Base-by-base conservation (phyloP, 805 yeast species). In the Ogataea henricii region DNA sequence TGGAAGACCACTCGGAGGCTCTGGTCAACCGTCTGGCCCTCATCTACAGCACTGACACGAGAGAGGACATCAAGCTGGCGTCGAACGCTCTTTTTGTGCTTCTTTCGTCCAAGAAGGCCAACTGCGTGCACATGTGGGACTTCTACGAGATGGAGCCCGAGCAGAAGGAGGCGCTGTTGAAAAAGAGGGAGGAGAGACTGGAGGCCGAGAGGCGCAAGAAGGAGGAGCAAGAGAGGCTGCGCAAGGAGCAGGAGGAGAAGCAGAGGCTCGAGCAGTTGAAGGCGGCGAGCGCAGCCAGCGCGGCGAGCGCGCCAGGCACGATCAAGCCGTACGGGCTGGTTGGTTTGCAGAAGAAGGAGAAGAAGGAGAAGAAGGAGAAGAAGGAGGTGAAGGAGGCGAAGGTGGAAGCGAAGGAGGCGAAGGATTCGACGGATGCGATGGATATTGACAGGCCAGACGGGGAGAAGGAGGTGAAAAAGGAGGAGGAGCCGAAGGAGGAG, bases 21-120 rank as follows among this genome's bases (percentile, higher is more conserved):
- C 59, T 90, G 1, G 64, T 75, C 6, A 67, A 64, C 4, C 65
- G 72, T 9, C 68, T 91, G 27, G 73, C 78, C 25, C 55, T 59
- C 1, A 78, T 87, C 17, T 59, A 79, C 6, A 52, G 63, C 4
- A 59, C 63, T 0, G 97, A 91, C 53, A 10, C 68, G 3, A 77
- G 97, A 53, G 91, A 87, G 46, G 98, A 91, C 65, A 74, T 91
- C 57, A 86, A 81, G 58, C 69, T 91, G 29, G 84, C 96, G 1
- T 82, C 89, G 0, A 81, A 75, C 63, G 91, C 94, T 1, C 71
- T 87, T 44, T 68, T 79, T 43, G 91, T 89, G 0, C 83, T 83
- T 51, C 65, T 86, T 20, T 78, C 76, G 47, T 79, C 88, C 0
- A 71, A 82, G 37, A 65, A 78, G 17, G 72, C 69, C 30, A 66